A percentile compares a stretch with the other conserved stretches of the same genome.
phyloP scores from a whole-genome alignment of 768 basidiomycete genomes.

The Nidula microcarpa region DNA sequence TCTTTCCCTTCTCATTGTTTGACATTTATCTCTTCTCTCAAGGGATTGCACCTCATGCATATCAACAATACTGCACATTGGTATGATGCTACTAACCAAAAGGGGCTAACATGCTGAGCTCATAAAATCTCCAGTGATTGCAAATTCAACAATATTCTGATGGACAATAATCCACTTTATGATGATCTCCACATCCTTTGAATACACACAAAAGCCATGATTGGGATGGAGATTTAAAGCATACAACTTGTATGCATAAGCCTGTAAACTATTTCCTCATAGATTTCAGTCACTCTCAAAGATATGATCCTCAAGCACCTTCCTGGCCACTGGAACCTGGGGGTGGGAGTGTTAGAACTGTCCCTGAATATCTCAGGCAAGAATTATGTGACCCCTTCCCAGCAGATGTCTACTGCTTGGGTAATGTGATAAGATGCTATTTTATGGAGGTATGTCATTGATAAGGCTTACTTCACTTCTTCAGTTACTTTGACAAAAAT shows the following conservation, averaged over 20 bases:
- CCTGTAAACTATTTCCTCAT: slow-evolving; percentile 23
- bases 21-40: no score
- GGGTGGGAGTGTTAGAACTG: slow-evolving; percentile 13
- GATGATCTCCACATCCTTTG: slow-evolving; percentile 10
- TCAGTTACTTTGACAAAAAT: no score
- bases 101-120: slow-evolving; percentile 8
- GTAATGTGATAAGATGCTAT: slow-evolving; percentile 7
- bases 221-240: slow-evolving; percentile 6
- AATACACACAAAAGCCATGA: not conserved
- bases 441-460: not conserved
- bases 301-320: slow-evolving; percentile 5
- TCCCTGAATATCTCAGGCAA: slow-evolving; percentile 16
- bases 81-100: slow-evolving; percentile 1
- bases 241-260: slow-evolving; percentile 8
- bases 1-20: no score
- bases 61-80: slow-evolving; percentile 13
- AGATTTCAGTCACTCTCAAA: slow-evolving; percentile 17
- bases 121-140: slow-evolving; percentile 14
- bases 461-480: no score
- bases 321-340: slow-evolving; percentile 2
- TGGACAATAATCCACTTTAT: slow-evolving; percentile 7
- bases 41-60: slow-evolving; percentile 13
- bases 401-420: slow-evolving; percentile 22
- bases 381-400: slow-evolving; percentile 24
- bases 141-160: no score